Evolutionary conservation across 345 rosid species (phyloP), one percentile per base, ranked within the genome.

Genomic region (Gynandropsis gynandra): DNA sequence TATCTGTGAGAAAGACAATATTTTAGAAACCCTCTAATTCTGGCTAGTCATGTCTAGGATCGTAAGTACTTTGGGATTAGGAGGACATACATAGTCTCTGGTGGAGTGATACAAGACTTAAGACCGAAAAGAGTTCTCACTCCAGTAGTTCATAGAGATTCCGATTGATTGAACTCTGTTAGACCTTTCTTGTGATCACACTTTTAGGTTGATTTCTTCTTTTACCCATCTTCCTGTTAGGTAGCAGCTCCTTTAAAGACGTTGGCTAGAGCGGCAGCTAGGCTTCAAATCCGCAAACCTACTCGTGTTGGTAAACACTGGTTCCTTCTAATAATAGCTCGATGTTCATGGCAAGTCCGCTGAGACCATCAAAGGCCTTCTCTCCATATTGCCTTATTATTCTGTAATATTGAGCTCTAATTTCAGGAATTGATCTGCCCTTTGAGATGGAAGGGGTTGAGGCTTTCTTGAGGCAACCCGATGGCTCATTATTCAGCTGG

Each of bases 401-500:
- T 9, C 24, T n/a, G n/a, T n/a, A 11, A 13, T 59, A 49, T 37
- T 34, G 51, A 13, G 34, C 16, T 21, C 44, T 52, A 52, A 49
- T 51, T 50, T 69, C 80, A 90, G 96, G 96, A 53, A 74, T 90
- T 83, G 96, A 87, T 73, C 77, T 90, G 15, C 95, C 79, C 34
- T 90, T 90, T 73, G 87, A 80, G 69, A 78, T 80, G 92, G 89
- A 79, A 58, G 85, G 83, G 37, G 71, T 70, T 7, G 58, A 83
- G 50, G 98, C 92, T 45, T 90, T 90, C 68, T 46, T 74, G 59
- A 69, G 73, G 51, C 96, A 82, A 64, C 87, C 83, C 31, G 95
- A 90, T 71, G 98, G 94, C 16, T 72, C 80, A 34, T 66, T 87
- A 40, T 87, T 90, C 70, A 84, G 95, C 63, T 90, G 96, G 98